Conservation (phyloP, 441 rosid species). For the Metrosideros polymorpha region DNA sequence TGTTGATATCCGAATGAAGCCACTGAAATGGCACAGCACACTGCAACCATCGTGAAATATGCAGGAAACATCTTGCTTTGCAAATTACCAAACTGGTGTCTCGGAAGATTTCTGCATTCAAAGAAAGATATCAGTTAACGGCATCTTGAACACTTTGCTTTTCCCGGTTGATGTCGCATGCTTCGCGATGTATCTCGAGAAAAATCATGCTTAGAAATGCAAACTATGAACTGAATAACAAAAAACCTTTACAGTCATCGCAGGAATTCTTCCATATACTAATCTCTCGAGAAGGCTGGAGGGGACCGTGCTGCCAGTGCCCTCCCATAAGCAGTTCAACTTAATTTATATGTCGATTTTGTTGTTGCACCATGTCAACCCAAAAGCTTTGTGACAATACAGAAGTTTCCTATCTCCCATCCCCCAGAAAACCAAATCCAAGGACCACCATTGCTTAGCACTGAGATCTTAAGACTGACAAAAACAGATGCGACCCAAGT, state of each 20-base stretch:
- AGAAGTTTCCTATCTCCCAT: background rate
- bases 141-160: background rate
- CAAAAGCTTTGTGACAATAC: background rate
- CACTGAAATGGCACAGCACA: slow-evolving; percentile 57
- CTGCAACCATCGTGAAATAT: slow-evolving; percentile 60
- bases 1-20: slow-evolving; percentile 70
- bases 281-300: background rate
- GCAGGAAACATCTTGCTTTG: slow-evolving; percentile 98
- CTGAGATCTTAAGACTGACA: background rate
- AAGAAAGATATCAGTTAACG: background rate
- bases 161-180: background rate
- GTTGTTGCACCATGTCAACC: background rate
- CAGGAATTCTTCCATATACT: background rate
- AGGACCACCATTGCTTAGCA: background rate
- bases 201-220: background rate
- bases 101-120: slow-evolving; percentile 56
- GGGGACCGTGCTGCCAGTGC: background rate
- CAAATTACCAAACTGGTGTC: slow-evolving; percentile 82
- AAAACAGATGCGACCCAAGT: background rate
- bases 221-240: background rate
- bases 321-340: background rate
- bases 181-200: background rate
- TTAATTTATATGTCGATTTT: background rate
- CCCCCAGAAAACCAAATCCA: background rate
- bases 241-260: background rate